Base-by-base conservation (phyloP, 345 rosid species). In the Eucalyptus marginata region DNA sequence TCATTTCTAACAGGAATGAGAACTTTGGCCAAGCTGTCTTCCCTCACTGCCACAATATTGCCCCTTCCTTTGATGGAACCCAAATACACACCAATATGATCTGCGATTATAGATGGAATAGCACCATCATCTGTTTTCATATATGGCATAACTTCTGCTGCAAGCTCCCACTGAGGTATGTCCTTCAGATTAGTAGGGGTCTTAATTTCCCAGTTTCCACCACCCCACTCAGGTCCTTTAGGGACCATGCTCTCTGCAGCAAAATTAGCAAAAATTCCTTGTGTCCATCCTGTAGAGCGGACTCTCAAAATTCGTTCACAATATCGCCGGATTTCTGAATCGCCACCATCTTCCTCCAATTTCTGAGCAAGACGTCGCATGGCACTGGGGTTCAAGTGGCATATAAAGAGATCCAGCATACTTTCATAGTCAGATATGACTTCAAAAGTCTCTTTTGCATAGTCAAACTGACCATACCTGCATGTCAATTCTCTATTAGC, bases 221-320 rank as follows among this genome's bases (percentile, higher is more conserved):
- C 99, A 90, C 99, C 99, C 99, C 99, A 98, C 93, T 96, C 99
- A 87, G 97, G 92, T 89, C 99, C 99, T 92, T 98, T 98, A 7
- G 99, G 99, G 90, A 97, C 99, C 98, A 98, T 96, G 91, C 97
- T 97, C 94, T 98, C 99, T 46, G 99, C 98, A 91, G 99, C 99
- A 92, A 98, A 98, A 90, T 98, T 98, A n/a, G 99, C 98, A 90
- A 98, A 98, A 89, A 98, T 96, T 58, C 99, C 98, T 88, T 98
- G 99, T 27, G 99, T 98, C 99, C 99, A 97, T 91, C 99, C 99
- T 58, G 97, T 95, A 92, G 99, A 98, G 68, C 99, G 95, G 83
- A 90, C 94, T 94, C 99, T 94, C 91, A 98, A 90, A 91, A 98
- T 98, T 90, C 99, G 94, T 92, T 97, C 99, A 91, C 98, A 97